phyloP scores from a whole-genome alignment of 1,284 basidiomycete genomes.

The Hymenochaete sp. region DNA sequence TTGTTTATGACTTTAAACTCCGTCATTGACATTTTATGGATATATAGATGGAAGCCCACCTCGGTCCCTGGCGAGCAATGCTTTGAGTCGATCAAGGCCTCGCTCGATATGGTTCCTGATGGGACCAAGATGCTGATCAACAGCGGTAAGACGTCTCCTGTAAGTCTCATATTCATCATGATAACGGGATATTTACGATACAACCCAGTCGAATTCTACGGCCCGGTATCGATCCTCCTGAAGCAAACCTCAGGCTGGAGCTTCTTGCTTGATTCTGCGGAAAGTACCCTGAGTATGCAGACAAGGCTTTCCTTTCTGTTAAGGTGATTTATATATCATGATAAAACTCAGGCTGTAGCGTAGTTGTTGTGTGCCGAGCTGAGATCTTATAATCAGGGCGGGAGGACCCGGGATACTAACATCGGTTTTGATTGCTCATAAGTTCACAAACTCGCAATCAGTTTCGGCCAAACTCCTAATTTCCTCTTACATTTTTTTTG shows the following conservation, averaged over 20 bases:
- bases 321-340: conserved; percentile 26
- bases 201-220: conserved; percentile 36
- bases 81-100: conserved; percentile 57
- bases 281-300: conserved; percentile 44
- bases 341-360: neutral
- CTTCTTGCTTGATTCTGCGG: conserved; percentile 37
- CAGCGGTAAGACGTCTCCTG: conserved; percentile 30
- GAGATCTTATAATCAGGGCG: conserved; percentile 35
- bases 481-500: neutral
- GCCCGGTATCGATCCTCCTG: conserved; percentile 24
- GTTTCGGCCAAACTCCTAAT: too few species aligned
- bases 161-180: neutral
- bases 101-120: conserved; percentile 41
- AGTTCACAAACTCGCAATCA: too few species aligned
- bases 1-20: neutral
- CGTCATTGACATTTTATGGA: neutral
- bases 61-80: conserved; percentile 44
- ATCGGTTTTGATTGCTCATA: conserved; percentile 25
- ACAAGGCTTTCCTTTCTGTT: conserved; percentile 40
- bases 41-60: conserved; percentile 29
- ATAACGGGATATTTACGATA: neutral
- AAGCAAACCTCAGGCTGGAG: conserved; percentile 36
- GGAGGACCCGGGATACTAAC: conserved; percentile 20
- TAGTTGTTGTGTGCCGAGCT: neutral
- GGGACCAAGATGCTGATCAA: conserved; percentile 42